A percentile compares a stretch with the other conserved stretches of the same genome.
Evolutionary conservation across 208 protist species (phyloP).

Genomic region (Naegleria gruberi): DNA sequence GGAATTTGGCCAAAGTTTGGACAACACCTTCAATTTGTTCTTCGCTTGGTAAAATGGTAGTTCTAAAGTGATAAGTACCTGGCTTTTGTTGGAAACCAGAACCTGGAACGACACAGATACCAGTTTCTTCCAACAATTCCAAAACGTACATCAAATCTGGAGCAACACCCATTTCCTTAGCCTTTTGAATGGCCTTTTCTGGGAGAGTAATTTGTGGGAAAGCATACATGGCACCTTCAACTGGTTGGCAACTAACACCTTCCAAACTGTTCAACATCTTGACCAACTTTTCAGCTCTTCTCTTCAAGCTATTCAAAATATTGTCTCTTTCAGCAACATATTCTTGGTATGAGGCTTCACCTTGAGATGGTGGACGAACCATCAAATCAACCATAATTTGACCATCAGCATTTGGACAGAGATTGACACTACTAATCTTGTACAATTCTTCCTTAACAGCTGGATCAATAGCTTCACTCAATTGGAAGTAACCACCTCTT

Average conservation of each 20-base stretch:
- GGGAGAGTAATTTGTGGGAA: conserved; percentile 89
- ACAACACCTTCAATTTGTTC: conserved; percentile 76
- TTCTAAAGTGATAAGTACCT: conserved; percentile 96
- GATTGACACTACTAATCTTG: conserved; percentile 86
- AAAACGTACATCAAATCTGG: conserved; percentile 92
- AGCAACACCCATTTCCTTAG: conserved; percentile 51
- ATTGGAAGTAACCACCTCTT: conserved; percentile 94
- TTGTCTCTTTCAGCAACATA: conserved; percentile 68
- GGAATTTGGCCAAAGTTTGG: conserved; percentile 47
- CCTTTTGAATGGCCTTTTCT: conserved; percentile 54
- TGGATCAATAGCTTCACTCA: conserved; percentile 43
- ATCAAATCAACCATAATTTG: conserved; percentile 88
- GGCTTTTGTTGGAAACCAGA: conserved; percentile 86
- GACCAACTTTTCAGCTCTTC: conserved; percentile 57
- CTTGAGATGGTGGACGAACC: conserved; percentile 80
- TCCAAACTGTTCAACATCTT: conserved; percentile 76
- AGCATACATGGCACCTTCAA: conserved; percentile 95
- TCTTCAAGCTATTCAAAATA: conserved; percentile 59
- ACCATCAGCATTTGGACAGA: conserved; percentile 92
- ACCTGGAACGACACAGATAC: conserved; percentile 88
- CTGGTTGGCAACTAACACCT: conserved; percentile 77
- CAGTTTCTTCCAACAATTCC: conserved; percentile 84
- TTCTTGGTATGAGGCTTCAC: conserved; percentile 72
- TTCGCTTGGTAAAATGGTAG: conserved; percentile 95
- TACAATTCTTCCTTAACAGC: conserved; percentile 71